Evolutionary conservation across 2,329 filamentous ascomycete genomes (phyloP), one percentile per base, ranked within the genome.

Genomic region (Colletotrichum melonis): DNA sequence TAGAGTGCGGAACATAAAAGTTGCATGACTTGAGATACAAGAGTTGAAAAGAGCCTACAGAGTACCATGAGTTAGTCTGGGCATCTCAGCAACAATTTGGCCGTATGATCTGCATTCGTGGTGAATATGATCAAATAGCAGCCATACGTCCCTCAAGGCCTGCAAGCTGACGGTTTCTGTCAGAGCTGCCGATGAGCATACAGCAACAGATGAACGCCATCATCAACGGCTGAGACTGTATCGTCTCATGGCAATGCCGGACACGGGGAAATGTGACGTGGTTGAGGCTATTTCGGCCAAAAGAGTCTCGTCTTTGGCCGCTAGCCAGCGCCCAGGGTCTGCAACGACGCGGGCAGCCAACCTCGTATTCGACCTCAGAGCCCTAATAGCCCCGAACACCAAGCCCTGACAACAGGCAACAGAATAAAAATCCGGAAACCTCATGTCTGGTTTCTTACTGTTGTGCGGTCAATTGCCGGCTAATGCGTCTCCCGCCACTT

Each of bases 211-310:
- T 55, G 42, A 38, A 46, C 52, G 52, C 65, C 58, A 42, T 59
- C 59, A 55, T 19, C 65, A 32, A 58, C 42, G 12, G 35, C 65
- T 59, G 69, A 63, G 65, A 28, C 54, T 54, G 42, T n/a, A 8
- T 59, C 54, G 69, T 30, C 38, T 64, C 59, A 69, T 64, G 55
- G n/a, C n/a, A 32, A 24, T n/a, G 30, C 19, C 30, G 55, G 42
- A 62, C 32, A 70, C 60, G 57, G 64, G 69, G 30, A 28, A 46
- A 57, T 54, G 49, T 70, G 67, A 69, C 70, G 56, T 73, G 60
- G 32, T 46, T 70, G 70, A 73, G 52, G 67, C 67, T 73, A 62
- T 73, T 70, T 67, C 42, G 42, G 60, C 46, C 35, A 24, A n/a
- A 46, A 9, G 49, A 69, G 22, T 46, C 24, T 60, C 67, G 55